Conservation (phyloP, 441 rosid species). For the Heliophila coronopifolia region DNA sequence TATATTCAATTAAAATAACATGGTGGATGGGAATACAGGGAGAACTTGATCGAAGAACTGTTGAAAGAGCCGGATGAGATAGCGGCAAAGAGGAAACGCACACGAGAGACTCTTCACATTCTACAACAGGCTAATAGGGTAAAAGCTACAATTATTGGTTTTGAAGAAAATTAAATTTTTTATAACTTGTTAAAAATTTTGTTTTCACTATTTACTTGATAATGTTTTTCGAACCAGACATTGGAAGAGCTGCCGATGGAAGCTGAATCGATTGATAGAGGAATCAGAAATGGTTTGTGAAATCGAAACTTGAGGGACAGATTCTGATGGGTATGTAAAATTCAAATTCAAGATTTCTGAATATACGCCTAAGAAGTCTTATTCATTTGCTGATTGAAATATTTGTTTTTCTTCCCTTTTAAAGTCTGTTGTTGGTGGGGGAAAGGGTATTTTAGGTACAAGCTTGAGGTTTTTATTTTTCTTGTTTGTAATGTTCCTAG, state of each 20-base stretch:
- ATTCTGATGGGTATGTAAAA: slow-evolving; percentile 51
- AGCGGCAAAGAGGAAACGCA: slow-evolving; percentile 72
- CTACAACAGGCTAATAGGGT: slow-evolving; percentile 91
- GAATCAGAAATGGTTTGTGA: slow-evolving; percentile 55
- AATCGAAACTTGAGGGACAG: slow-evolving; percentile 63
- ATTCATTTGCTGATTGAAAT: not conserved
- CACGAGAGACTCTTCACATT: slow-evolving; percentile 65
- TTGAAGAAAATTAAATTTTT: not conserved
- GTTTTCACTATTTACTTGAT: not conserved
- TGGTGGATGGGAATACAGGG: slow-evolving; percentile 75
- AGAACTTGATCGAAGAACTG: slow-evolving; percentile 93
- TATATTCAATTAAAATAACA: too few relatives aligned
- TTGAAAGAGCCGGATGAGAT: slow-evolving; percentile 91
- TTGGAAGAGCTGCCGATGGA: slow-evolving; percentile 89
- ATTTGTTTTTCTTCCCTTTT: not conserved
- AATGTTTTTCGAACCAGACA: slow-evolving; percentile 35
- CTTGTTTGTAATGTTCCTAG: too few relatives aligned
- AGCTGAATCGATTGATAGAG: slow-evolving; percentile 85
- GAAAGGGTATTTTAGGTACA: not conserved
- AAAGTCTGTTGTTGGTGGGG: not conserved
- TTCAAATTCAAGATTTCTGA: not conserved
- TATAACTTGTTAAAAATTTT: not conserved
- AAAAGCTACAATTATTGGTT: not conserved
- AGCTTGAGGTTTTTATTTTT: too few relatives aligned
- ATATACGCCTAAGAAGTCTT: not conserved